Evolutionary conservation across 768 basidiomycete genomes (phyloP).

Genomic region (Imleria badia): DNA sequence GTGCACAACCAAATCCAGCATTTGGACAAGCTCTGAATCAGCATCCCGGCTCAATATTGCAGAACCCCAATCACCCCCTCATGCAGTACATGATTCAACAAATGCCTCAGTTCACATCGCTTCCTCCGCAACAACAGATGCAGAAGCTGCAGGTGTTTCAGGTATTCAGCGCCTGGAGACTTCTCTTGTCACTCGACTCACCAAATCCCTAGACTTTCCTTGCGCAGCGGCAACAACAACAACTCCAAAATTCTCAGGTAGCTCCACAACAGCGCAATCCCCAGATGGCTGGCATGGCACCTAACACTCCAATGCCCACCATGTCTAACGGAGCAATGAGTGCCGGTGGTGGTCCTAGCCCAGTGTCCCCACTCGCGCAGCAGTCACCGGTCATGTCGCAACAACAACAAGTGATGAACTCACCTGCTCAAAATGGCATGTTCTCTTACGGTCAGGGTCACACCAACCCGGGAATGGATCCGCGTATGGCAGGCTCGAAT

Average conservation of each 20-base stretch:
- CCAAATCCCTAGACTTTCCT: slow-evolving; percentile 11
- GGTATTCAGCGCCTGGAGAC: slow-evolving; percentile 34
- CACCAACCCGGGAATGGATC: slow-evolving; percentile 28
- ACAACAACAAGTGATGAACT: slow-evolving; percentile 28
- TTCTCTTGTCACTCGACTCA: slow-evolving; percentile 7
- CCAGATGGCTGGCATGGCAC: slow-evolving; percentile 31
- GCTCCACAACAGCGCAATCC: slow-evolving; percentile 26
- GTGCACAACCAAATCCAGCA: slow-evolving; percentile 18
- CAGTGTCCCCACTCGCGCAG: slow-evolving; percentile 30
- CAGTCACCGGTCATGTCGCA: slow-evolving; percentile 32
- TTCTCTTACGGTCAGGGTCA: slow-evolving; percentile 29
- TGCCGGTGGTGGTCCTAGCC: slow-evolving; percentile 25
- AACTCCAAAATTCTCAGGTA: slow-evolving; percentile 29
- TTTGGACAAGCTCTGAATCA: slow-evolving; percentile 39
- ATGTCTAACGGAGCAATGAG: slow-evolving; percentile 29
- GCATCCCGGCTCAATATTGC: slow-evolving; percentile 49
- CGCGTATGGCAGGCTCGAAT: slow-evolving; percentile 29
- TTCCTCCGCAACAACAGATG: slow-evolving; percentile 56
- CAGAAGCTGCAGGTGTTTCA: slow-evolving; percentile 56
- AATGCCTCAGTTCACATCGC: slow-evolving; percentile 51
- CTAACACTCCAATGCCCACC: slow-evolving; percentile 25
- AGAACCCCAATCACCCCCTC: slow-evolving; percentile 55
- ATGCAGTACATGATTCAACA: slow-evolving; percentile 52
- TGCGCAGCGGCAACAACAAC: slow-evolving; percentile 32
- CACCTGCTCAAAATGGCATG: slow-evolving; percentile 33